phyloP scores from a whole-genome alignment of 2,329 filamentous ascomycete species.

The Aspergillus amoenus region DNA sequence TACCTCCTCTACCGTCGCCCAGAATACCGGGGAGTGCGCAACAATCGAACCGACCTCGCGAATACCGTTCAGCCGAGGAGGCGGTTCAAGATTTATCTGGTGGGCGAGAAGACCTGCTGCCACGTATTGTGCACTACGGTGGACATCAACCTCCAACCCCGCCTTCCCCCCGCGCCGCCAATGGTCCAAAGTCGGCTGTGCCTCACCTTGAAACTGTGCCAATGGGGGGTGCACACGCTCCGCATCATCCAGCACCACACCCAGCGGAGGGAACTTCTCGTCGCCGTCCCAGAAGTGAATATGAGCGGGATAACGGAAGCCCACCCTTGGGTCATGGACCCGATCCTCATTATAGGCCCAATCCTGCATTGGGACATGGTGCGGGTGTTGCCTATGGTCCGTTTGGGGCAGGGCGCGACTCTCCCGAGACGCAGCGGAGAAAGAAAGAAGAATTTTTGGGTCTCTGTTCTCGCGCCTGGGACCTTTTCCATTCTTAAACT shows the following conservation, averaged over 20 bases:
- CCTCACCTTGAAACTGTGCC: conserved; percentile 49
- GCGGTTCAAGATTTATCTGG: conserved; percentile 86
- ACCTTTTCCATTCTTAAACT: conserved; percentile 85
- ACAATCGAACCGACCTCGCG: conserved; percentile 65
- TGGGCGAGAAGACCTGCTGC: conserved; percentile 87
- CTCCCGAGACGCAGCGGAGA: conserved; percentile 74
- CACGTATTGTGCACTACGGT: conserved; percentile 92
- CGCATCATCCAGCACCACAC: conserved; percentile 44
- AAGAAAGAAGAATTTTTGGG: conserved; percentile 93
- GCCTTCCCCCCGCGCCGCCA: conserved; percentile 61
- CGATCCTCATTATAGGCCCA: conserved; percentile 43
- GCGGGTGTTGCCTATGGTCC: conserved; percentile 56
- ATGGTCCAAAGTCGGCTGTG: conserved; percentile 30
- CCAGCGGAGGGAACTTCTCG: conserved; percentile 46
- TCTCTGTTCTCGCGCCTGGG: conserved; percentile 88
- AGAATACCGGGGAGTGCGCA: conserved; percentile 62
- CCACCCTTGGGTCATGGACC: conserved; percentile 79
- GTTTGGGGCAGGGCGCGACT: conserved; percentile 79
- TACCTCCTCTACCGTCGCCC: conserved; percentile 74
- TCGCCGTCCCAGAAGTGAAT: conserved; percentile 81
- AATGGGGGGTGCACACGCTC: conserved; percentile 65
- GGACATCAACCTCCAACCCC: conserved; percentile 92
- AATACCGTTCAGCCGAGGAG: conserved; percentile 95
- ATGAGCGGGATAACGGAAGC: conserved; percentile 81
- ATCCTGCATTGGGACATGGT: conserved; percentile 31